A percentile compares a stretch with the other conserved stretches of the same genome.
Conservation (phyloP, 169 alveolate species). For the Ichthyophthirius multifiliis region DNA sequence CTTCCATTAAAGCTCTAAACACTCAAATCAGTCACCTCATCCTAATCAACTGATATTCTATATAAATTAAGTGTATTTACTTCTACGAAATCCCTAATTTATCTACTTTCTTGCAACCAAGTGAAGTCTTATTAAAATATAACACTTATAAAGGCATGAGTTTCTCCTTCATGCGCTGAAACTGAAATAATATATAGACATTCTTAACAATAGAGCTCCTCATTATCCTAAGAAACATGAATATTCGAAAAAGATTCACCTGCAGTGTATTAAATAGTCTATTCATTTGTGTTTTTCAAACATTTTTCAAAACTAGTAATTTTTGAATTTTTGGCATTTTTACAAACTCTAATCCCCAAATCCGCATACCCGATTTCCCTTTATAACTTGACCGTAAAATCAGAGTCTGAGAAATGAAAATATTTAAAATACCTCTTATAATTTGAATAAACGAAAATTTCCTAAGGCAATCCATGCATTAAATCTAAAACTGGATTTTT, state of each 20-base stretch:
- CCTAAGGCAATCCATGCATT: constrained; percentile 5
- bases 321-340: neutral
- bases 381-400: neutral
- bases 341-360: neutral
- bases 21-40: neutral
- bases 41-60: neutral
- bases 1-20: neutral
- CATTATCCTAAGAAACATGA: neutral
- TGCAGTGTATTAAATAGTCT: neutral
- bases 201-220: neutral
- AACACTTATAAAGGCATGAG: neutral
- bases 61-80: neutral
- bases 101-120: neutral
- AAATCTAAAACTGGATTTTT: neutral
- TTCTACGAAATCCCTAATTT: neutral
- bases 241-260: neutral
- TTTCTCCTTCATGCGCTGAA: neutral
- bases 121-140: neutral
- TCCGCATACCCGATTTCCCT: neutral
- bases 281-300: neutral
- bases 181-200: neutral
- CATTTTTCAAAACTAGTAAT: neutral
- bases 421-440: neutral
- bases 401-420: neutral
- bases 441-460: neutral